Conservation (phyloP, 2,329 filamentous ascomycete genomes). For the Trichophyton rubrum region DNA sequence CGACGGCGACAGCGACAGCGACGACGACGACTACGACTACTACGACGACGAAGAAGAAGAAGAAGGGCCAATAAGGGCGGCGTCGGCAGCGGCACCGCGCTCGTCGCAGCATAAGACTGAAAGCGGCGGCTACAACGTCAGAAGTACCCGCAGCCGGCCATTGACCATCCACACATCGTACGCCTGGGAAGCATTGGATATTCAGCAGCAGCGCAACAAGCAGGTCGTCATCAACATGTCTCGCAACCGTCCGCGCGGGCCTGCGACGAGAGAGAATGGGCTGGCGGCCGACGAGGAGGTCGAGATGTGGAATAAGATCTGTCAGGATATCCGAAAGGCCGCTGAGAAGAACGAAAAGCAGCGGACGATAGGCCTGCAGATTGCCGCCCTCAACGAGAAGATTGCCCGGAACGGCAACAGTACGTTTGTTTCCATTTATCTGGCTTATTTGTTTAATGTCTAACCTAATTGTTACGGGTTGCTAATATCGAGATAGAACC, state of each 20-base stretch:
- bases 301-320: slow-evolving; percentile 35
- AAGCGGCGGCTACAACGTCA: background rate
- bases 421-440: slow-evolving; percentile 20
- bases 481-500: slow-evolving; percentile 19
- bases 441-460: background rate
- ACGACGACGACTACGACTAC: too few species aligned
- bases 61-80: too few species aligned
- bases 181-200: slow-evolving; percentile 20
- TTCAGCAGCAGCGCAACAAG: slow-evolving; percentile 5
- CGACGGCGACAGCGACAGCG: background rate
- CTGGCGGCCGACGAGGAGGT: slow-evolving; percentile 34
- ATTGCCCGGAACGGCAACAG: slow-evolving; percentile 31
- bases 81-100: too few species aligned
- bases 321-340: slow-evolving; percentile 31
- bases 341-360: slow-evolving; percentile 35
- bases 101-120: background rate
- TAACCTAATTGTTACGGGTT: background rate
- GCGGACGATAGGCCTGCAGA: slow-evolving; percentile 28
- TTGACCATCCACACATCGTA: background rate
- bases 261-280: slow-evolving; percentile 30
- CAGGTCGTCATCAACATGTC: slow-evolving; percentile 23
- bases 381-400: slow-evolving; percentile 32
- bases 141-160: slow-evolving; percentile 7
- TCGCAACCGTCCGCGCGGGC: slow-evolving; percentile 30
- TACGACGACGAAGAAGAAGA: too few species aligned